Evolutionary conservation across 768 basidiomycete species (phyloP), one percentile per base, ranked within the genome.

Genomic region (Lactifluus pinguis): DNA sequence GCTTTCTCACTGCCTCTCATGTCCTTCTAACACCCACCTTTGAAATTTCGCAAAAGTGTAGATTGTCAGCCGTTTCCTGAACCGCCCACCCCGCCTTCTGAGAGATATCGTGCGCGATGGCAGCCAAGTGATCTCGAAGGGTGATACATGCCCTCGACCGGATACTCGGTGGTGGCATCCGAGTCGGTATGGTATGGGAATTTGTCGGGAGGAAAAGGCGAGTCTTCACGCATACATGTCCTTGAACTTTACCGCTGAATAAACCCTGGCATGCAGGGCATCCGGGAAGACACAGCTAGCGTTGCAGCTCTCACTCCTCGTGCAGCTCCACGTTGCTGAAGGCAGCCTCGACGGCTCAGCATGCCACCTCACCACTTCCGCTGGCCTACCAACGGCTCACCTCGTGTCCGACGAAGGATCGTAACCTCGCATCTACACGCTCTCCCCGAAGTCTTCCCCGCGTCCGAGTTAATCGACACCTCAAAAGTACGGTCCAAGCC

Each of bases 241-340:
- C 30, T 14, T 25, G 39, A 34, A 11, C 9, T 47, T 21, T 32
- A 29, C 55, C 55, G 49, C 45, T 15, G 0, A 34, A 13, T 52
- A 45, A 36, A 57, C 21, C 11, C 32, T 41, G 6, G 19, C 1
- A 44, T 41, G 15, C 69, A 99, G 97, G 69, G 87, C 93, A 25
- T 85, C 95, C 30, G 97, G 97, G 42, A 99, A 99, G 75, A 93
- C 93, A 0, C 94, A 98, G 67, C 73, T 98, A 5, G 89, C 88
- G 4, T 77, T 99, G 14, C 93, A 95, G 65, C 79, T 92, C 19
- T 83, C 91, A 4, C 75, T 95, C 34, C 76, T 81, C 21, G 87
- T 89, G 1, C 95, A 98, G 69, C 77, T 90, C 0, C 83, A 89
- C 25, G 67, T 21, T 49, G 68, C 71, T 48, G 72, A 25, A 25